These are phyloP conservation scores for Discostella pseudostelligera DNA, from an alignment of 108 stramenopile species.

Conservation along the genomic window DNA sequence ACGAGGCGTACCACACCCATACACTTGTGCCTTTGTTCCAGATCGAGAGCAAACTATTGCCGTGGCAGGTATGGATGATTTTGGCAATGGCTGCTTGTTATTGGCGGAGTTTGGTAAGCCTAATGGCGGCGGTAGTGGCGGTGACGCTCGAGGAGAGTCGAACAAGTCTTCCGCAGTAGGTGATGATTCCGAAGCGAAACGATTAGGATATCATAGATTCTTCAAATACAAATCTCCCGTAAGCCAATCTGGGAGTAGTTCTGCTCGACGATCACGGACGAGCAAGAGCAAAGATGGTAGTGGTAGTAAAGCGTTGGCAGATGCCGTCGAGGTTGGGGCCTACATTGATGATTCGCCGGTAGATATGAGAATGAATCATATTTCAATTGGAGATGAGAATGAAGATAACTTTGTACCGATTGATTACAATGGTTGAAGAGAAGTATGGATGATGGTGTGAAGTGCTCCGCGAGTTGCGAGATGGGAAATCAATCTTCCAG, in stretches of 20 bases:
- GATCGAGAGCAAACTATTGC: slow-evolving; percentile 72
- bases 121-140: not conserved
- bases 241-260: slow-evolving; percentile 11
- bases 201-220: slow-evolving; percentile 52
- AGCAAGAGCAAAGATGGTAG: not conserved
- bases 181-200: slow-evolving; percentile 32
- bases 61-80: slow-evolving; percentile 79
- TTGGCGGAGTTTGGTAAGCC: slow-evolving; percentile 60
- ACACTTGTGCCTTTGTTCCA: slow-evolving; percentile 76
- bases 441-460: no score
- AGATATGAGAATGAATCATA: slow-evolving; percentile 54
- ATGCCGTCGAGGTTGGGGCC: slow-evolving; percentile 37
- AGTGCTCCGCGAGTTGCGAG: no score
- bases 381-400: slow-evolving; percentile 52
- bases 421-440: slow-evolving; percentile 15
- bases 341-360: slow-evolving; percentile 53
- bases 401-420: slow-evolving; percentile 63
- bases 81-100: slow-evolving; percentile 83
- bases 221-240: slow-evolving; percentile 41
- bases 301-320: not conserved
- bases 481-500: no score
- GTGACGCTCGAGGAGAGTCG: not conserved
- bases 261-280: not conserved
- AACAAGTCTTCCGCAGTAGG: not conserved
- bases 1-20: slow-evolving; percentile 76